Percentiles rank a stretch among this genome's conserved stretches.
phyloP scores from a whole-genome alignment of 1,284 basidiomycete species.

The Sporisorium graminicola region DNA sequence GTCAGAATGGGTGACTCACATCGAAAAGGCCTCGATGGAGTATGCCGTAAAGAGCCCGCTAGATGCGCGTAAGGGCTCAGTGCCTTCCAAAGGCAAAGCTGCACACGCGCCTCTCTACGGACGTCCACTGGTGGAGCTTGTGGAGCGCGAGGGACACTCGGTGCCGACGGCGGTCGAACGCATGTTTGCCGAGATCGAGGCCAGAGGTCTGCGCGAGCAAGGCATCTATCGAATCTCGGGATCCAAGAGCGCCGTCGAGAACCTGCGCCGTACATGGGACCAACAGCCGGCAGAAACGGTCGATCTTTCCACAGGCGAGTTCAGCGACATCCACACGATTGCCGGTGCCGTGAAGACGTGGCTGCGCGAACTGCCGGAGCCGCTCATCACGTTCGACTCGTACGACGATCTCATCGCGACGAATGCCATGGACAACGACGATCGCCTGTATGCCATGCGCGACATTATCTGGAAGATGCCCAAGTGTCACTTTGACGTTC shows the following conservation, averaged over 20 bases:
- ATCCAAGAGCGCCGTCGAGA: conserved; percentile 62
- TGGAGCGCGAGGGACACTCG: conserved; percentile 50
- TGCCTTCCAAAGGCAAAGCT: conserved; percentile 12
- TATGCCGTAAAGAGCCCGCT: conserved; percentile 18
- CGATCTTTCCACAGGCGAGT: conserved; percentile 57
- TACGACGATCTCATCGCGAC: conserved; percentile 66
- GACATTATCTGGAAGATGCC: conserved; percentile 65
- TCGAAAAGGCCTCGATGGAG: conserved; percentile 51
- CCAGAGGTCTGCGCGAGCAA: conserved; percentile 65
- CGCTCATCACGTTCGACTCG: conserved; percentile 64
- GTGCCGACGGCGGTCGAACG: conserved; percentile 65
- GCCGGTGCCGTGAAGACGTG: conserved; percentile 66
- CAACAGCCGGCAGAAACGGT: conserved; percentile 55
- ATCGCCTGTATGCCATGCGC: conserved; percentile 63
- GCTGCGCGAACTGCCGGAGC: conserved; percentile 68
- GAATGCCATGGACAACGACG: conserved; percentile 63
- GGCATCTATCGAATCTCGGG: conserved; percentile 69
- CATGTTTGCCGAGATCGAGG: conserved; percentile 67
- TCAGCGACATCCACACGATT: conserved; percentile 67
- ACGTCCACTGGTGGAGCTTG: conserved; percentile 51
- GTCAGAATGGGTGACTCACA: conserved; percentile 56
- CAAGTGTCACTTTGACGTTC: conserved; percentile 61
- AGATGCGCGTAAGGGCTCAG: conserved; percentile 25
- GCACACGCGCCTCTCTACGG: conserved; percentile 53
- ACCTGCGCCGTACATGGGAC: conserved; percentile 54